Conservation (phyloP, 129 eudicot genomes). For the Pseudognaphalium luteoalbum region DNA sequence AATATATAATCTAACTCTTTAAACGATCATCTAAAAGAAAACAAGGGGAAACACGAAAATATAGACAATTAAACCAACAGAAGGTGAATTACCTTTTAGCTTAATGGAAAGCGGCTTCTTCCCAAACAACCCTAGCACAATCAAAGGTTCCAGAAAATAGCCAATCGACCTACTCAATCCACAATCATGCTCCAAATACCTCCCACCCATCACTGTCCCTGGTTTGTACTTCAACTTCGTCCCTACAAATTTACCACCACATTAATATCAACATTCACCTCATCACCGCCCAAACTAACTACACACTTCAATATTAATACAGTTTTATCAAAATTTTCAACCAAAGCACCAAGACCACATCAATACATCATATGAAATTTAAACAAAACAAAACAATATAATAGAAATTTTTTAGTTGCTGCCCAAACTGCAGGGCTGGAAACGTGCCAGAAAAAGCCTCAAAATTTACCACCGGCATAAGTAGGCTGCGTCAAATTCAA, state of each 20-base stretch:
- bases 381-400: too few species aligned
- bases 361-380: neutral
- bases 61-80: neutral
- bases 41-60: too few species aligned
- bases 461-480: neutral
- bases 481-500: neutral
- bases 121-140: conserved; percentile 80
- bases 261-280: conserved; percentile 7
- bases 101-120: conserved; percentile 77
- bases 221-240: conserved; percentile 91
- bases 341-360: neutral
- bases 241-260: conserved; percentile 43
- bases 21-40: too few species aligned
- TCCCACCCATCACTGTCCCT: conserved; percentile 88
- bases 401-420: neutral
- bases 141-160: conserved; percentile 80
- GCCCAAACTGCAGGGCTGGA: neutral
- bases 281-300: neutral
- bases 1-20: too few species aligned
- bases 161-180: conserved; percentile 75
- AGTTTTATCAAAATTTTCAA: neutral
- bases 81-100: conserved; percentile 59
- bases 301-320: neutral
- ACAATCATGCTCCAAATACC: conserved; percentile 72
- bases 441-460: neutral